Evolutionary conservation across 2,329 filamentous ascomycete species (phyloP), one percentile per base, ranked within the genome.

Genomic region (Berkeleyomyces rouxiae): DNA sequence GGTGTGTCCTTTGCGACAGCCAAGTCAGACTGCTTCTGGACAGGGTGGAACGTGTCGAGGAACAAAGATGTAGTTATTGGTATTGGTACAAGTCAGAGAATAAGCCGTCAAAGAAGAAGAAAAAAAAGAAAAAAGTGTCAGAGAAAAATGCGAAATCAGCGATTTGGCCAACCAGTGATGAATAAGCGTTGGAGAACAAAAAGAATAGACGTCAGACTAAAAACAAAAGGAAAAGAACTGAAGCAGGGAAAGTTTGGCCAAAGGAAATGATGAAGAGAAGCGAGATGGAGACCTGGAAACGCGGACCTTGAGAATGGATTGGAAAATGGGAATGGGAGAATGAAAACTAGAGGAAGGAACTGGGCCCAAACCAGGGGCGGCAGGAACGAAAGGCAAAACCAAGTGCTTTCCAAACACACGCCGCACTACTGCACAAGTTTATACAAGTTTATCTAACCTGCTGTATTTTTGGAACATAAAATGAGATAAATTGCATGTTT

Each of bases 181-280:
- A 60, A 63, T 47, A 53, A 51, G 60, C 31, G 36, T 3, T n/a
- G 3, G 58, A 46, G 40, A 47, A 39, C 16, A 11, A 46, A 43
- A 59, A 59, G 23, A 59, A 59, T 44, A 43, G 23, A 10, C 43
- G 40, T 23, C 40, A 40, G 42, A 53, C 36, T 33, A 16, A 53
- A 61, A 37, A 46, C 23, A 44, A 39, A 55, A 59, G 40, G 39
- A 53, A 36, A 61, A 31, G 39, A 53, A n/a, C 33, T 42, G 47
- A n/a, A 61, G 59, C 7, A 61, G 58, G 62, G 40, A 61, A 61
- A 58, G 59, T 64, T 61, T 61, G 51, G 59, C 59, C 51, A 39
- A 49, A 61, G 51, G 59, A 64, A 64, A 64, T 64, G 51, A 64
- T 64, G 61, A 59, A 64, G 46, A 61, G 51, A 64, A 58, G 51